Evolutionary conservation across 1,284 basidiomycete genomes (phyloP).

Genomic region (Ceratobasidium sp.): DNA sequence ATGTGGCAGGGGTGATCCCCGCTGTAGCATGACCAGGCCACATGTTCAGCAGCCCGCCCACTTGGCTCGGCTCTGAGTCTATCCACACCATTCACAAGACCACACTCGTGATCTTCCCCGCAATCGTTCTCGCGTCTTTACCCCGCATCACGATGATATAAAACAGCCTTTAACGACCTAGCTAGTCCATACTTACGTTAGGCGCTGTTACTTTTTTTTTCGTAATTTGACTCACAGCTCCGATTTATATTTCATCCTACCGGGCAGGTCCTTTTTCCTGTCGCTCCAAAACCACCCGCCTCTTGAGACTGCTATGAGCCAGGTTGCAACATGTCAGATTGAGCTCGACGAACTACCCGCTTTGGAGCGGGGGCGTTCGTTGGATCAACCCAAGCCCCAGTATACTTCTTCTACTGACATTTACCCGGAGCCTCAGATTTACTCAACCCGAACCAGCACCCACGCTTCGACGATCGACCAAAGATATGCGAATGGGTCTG

Average conservation of each 20-base stretch:
- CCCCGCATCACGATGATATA: not conserved
- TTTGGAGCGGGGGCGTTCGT: constrained; percentile 14
- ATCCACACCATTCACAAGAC: not conserved
- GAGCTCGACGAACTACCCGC: constrained; percentile 17
- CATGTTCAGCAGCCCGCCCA: not conserved
- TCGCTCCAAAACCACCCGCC: not conserved
- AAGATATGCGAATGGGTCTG: not conserved
- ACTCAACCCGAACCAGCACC: not conserved
- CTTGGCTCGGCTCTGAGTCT: not conserved
- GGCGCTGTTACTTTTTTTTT: not conserved
- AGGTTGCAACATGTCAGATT: constrained; percentile 1
- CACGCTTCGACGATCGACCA: not conserved
- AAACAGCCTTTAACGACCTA: not conserved
- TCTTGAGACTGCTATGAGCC: constrained; percentile 5
- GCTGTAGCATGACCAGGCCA: constrained; percentile 2
- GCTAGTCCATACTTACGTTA: not conserved
- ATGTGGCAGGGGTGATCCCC: not conserved
- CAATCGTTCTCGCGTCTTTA: not conserved
- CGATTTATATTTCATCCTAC: not conserved
- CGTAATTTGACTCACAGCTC: not conserved
- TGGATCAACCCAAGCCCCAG: not conserved
- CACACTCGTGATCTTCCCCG: constrained; percentile 3
- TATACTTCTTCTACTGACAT: not conserved
- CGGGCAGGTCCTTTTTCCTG: not conserved
- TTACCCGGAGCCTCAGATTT: not conserved